phyloP scores from a whole-genome alignment of 192 early-diverging fungal species.

The Coemansia umbellata region DNA sequence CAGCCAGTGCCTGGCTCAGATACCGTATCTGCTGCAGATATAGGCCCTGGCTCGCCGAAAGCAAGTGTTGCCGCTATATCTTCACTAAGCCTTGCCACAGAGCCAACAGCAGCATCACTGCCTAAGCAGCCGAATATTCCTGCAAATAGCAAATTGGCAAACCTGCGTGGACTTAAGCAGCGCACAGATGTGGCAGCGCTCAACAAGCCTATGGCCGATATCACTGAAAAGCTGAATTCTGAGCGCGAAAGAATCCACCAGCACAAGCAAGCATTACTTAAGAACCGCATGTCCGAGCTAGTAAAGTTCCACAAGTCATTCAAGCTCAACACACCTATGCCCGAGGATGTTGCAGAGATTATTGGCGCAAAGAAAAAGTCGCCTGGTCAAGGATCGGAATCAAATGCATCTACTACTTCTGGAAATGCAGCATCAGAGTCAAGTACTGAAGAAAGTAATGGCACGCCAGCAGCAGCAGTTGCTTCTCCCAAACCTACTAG shows the following conservation, averaged over 20 bases:
- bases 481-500: background rate
- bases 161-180: slow-evolving; percentile 47
- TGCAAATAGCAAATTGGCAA: slow-evolving; percentile 42
- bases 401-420: slow-evolving; percentile 3
- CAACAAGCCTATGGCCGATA: slow-evolving; percentile 57
- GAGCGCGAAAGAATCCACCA: slow-evolving; percentile 77
- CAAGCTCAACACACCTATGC: slow-evolving; percentile 78
- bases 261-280: slow-evolving; percentile 67
- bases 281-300: slow-evolving; percentile 74
- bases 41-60: background rate
- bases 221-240: slow-evolving; percentile 55
- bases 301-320: slow-evolving; percentile 76
- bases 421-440: slow-evolving; percentile 9
- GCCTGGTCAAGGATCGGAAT: slow-evolving; percentile 8
- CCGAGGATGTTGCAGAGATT: slow-evolving; percentile 75
- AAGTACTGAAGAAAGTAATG: background rate
- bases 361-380: slow-evolving; percentile 56
- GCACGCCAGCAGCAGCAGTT: background rate
- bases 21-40: background rate
- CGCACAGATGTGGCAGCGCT: slow-evolving; percentile 51
- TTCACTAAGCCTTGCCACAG: slow-evolving; percentile 13
- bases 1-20: slow-evolving; percentile 2
- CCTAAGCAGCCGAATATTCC: slow-evolving; percentile 15
- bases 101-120: slow-evolving; percentile 33
- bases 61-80: background rate